Evolutionary conservation across 495 filamentous ascomycete genomes (phyloP).

Genomic region (Alectoria sarmentosa): DNA sequence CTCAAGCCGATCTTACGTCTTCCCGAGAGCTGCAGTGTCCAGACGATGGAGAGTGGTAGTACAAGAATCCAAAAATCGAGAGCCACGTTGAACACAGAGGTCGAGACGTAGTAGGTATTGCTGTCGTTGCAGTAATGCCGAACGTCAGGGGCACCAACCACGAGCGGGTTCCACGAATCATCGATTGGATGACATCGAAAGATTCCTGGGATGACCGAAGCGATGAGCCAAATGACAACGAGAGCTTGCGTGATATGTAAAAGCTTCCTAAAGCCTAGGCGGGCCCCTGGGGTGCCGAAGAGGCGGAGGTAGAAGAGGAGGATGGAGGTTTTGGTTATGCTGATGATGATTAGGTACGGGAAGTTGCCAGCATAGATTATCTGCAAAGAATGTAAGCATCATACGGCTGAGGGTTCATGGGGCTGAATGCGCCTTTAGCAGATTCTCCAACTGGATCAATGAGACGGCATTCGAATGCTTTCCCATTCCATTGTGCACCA

Average conservation of each 20-base stretch:
- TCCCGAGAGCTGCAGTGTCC: not conserved
- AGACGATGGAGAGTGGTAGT: not conserved
- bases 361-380: not conserved
- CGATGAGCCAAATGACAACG: slow-evolving; percentile 8
- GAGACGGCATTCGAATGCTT: not conserved
- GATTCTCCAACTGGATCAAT: not conserved
- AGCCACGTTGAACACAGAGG: not conserved
- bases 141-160: not conserved
- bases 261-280: slow-evolving; percentile 5
- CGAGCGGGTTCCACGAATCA: not conserved
- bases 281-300: slow-evolving; percentile 8
- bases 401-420: not conserved
- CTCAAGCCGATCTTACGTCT: not conserved
- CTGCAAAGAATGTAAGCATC: slow-evolving; percentile 1
- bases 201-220: not conserved
- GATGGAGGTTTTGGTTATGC: slow-evolving; percentile 8
- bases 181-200: slow-evolving; percentile 6
- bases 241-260: slow-evolving; percentile 7
- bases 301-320: slow-evolving; percentile 13
- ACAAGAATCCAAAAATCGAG: not conserved
- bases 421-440: not conserved
- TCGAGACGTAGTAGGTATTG: not conserved
- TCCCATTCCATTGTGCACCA: slow-evolving; percentile 4
- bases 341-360: slow-evolving; percentile 3
- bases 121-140: not conserved